Evolutionary conservation across 192 early-diverging fungal genomes (phyloP).

Genomic region (Chytriomyces sp.): DNA sequence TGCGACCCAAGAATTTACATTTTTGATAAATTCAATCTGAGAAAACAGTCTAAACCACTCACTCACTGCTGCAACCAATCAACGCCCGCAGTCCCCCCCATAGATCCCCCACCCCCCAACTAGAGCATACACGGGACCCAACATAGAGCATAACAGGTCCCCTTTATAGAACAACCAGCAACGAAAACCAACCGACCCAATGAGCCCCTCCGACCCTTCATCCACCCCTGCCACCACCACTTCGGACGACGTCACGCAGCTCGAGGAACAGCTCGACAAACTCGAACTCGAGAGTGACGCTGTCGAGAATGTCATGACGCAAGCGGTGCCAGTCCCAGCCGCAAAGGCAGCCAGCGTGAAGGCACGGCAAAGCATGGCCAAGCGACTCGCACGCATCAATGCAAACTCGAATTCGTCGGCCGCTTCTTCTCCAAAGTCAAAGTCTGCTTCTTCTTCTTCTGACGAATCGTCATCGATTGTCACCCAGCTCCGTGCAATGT

Average conservation of each 20-base stretch:
- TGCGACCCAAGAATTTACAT: too few species aligned
- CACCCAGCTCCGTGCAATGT: not conserved
- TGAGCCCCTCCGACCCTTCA: too few species aligned
- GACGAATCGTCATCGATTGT: not conserved
- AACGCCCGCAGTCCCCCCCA: too few species aligned
- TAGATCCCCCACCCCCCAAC: too few species aligned
- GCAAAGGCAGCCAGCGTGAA: not conserved
- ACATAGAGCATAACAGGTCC: too few species aligned
- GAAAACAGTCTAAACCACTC: too few species aligned
- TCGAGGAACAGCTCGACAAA: not conserved
- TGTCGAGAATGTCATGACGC: not conserved
- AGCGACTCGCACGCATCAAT: not conserved
- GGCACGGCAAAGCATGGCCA: not conserved
- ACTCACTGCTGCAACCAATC: too few species aligned
- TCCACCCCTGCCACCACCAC: too few species aligned
- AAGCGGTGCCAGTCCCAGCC: not conserved
- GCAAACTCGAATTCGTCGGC: not conserved
- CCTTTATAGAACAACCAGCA: too few species aligned
- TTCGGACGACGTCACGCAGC: not conserved
- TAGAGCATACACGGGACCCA: too few species aligned
- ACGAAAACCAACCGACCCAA: too few species aligned
- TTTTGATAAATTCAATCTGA: too few species aligned
- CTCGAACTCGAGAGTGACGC: conserved; percentile 2
- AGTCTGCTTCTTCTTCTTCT: not conserved
- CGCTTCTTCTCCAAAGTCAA: not conserved